Percentiles rank a stretch among this genome's conserved stretches.
These are phyloP conservation scores for Warburgia ugandensis DNA, from an alignment of 164 flowering plant genomes.

Conservation along the genomic window DNA sequence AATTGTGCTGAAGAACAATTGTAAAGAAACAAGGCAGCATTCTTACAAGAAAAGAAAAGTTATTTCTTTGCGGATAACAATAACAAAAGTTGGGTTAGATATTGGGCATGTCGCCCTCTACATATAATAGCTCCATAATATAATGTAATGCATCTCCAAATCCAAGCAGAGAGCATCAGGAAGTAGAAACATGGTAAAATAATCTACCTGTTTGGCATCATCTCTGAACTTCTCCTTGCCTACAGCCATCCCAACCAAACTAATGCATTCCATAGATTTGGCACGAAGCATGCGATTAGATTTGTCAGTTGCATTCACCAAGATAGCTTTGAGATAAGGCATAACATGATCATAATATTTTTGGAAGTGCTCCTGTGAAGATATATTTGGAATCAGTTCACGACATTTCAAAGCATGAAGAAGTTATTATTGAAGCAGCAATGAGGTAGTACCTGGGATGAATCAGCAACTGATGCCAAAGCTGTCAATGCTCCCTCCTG, in stretches of 20 bases:
- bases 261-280: slow-evolving; percentile 98
- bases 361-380: slow-evolving; percentile 92
- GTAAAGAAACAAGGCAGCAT: background rate
- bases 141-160: too few relatives aligned
- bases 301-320: slow-evolving; percentile 90
- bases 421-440: too few relatives aligned
- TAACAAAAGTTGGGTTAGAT: too few relatives aligned
- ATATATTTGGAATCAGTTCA: too few relatives aligned
- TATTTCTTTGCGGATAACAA: background rate
- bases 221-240: slow-evolving; percentile 97
- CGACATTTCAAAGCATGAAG: too few relatives aligned
- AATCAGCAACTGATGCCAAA: slow-evolving; percentile 98
- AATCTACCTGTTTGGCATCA: slow-evolving; percentile 87
- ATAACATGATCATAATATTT: slow-evolving; percentile 97
- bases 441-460: slow-evolving; percentile 69
- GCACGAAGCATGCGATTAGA: slow-evolving; percentile 99
- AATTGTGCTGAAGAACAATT: too few relatives aligned
- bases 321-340: slow-evolving; percentile 86
- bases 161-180: too few relatives aligned
- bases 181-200: too few relatives aligned
- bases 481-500: slow-evolving; percentile 99
- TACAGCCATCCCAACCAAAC: slow-evolving; percentile 99
- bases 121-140: too few relatives aligned
- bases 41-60: too few relatives aligned
- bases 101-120: too few relatives aligned